Conservation (phyloP, 2,329 filamentous ascomycete genomes). For the Monosporascus sp. region DNA sequence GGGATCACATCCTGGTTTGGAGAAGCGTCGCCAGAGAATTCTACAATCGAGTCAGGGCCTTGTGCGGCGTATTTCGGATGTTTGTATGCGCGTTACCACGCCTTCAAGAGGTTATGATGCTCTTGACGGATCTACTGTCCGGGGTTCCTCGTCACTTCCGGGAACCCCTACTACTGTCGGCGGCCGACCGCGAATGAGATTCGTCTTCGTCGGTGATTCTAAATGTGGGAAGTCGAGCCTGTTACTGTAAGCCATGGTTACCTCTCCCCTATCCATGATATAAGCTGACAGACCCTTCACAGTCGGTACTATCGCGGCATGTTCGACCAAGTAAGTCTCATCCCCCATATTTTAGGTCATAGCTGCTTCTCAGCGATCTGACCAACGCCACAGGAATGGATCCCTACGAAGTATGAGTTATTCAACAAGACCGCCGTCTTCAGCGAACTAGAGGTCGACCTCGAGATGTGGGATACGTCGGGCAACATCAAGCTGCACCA, state of each 20-base stretch:
- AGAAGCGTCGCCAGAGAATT: constrained; percentile 10
- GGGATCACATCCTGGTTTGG: not conserved
- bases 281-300: not conserved
- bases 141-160: constrained; percentile 6
- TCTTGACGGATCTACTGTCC: constrained; percentile 3
- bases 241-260: constrained; percentile 17
- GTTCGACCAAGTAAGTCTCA: constrained; percentile 15
- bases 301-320: constrained; percentile 24
- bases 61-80: constrained; percentile 15
- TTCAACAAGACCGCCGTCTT: constrained; percentile 19
- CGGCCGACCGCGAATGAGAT: constrained; percentile 21
- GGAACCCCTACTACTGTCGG: constrained; percentile 10
- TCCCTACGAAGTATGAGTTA: constrained; percentile 24
- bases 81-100: constrained; percentile 11
- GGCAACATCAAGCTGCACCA: constrained; percentile 22
- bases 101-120: constrained; percentile 1
- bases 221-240: constrained; percentile 25
- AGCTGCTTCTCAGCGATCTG: not conserved
- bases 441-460: constrained; percentile 18
- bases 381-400: constrained; percentile 7
- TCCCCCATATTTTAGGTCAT: not conserved
- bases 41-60: constrained; percentile 9
- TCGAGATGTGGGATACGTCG: constrained; percentile 28
- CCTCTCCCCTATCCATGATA: not conserved
- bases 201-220: constrained; percentile 25